Evolutionary conservation across 1,139 yeast species (phyloP).

Genomic region (Saccharomycopsis hybrid): DNA sequence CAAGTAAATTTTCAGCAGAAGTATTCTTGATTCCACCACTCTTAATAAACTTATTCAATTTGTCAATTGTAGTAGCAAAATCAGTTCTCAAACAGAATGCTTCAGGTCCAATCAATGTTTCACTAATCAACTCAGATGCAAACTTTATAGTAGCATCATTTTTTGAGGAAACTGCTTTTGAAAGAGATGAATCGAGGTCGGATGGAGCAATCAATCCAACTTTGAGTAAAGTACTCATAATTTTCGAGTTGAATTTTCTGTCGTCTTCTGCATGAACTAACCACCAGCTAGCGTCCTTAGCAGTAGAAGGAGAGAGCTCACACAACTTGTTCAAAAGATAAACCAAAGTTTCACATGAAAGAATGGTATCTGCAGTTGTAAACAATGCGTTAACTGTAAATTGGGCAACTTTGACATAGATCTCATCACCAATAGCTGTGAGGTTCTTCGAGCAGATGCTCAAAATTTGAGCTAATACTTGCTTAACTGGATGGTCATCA

Average conservation of each 20-base stretch:
- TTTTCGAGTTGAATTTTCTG: constrained; percentile 76
- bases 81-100: constrained; percentile 76
- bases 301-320: constrained; percentile 78
- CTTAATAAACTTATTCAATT: constrained; percentile 37
- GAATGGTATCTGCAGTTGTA: constrained; percentile 56
- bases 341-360: constrained; percentile 73
- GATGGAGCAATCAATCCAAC: constrained; percentile 71
- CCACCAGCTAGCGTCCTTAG: constrained; percentile 94
- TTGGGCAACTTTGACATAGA: constrained; percentile 78
- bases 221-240: constrained; percentile 64
- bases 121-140: constrained; percentile 60
- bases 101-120: constrained; percentile 52
- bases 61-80: constrained; percentile 62
- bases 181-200: constrained; percentile 71
- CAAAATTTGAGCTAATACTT: constrained; percentile 59
- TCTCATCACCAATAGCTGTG: constrained; percentile 42
- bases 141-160: constrained; percentile 55
- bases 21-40: constrained; percentile 16
- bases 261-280: constrained; percentile 83
- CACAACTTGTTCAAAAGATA: constrained; percentile 76
- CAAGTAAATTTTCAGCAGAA: constrained; percentile 32
- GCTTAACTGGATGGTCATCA: constrained; percentile 60
- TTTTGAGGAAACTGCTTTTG: constrained; percentile 51
- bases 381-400: constrained; percentile 77
- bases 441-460: constrained; percentile 59